phyloP scores from a whole-genome alignment of 2,329 filamentous ascomycete species.

The Metarhizium brunneum region DNA sequence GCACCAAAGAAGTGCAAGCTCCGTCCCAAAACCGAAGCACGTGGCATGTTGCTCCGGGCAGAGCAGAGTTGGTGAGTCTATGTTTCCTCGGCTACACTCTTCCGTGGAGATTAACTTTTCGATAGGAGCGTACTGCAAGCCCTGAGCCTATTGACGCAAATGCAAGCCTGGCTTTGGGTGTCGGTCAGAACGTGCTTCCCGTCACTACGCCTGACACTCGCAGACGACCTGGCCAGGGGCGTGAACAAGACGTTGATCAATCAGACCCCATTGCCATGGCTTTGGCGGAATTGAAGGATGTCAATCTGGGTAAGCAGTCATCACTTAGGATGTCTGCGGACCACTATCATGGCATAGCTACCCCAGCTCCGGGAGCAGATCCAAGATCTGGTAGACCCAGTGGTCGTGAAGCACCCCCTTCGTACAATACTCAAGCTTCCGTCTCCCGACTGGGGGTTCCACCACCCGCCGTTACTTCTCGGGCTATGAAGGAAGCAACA shows the following conservation, averaged over 20 bases:
- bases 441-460: conserved; percentile 78
- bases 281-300: conserved; percentile 83
- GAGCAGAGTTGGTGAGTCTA: conserved; percentile 5
- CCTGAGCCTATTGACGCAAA: conserved; percentile 86
- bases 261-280: conserved; percentile 85
- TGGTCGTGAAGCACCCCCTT: conserved; percentile 52
- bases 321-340: conserved; percentile 86
- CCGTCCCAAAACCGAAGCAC: conserved; percentile 43
- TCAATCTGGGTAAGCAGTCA: conserved; percentile 66
- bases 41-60: conserved; percentile 38
- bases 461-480: conserved; percentile 82
- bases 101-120: not conserved
- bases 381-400: conserved; percentile 33
- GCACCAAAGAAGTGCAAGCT: conserved; percentile 58
- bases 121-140: conserved; percentile 44
- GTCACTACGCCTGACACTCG: conserved; percentile 70
- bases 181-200: conserved; percentile 93
- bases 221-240: conserved; percentile 17
- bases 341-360: conserved; percentile 85
- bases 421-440: conserved; percentile 59
- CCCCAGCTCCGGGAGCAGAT: conserved; percentile 54
- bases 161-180: conserved; percentile 84
- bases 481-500: conserved; percentile 91
- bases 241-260: conserved; percentile 44
- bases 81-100: not conserved